A percentile compares a stretch with the other conserved stretches of the same genome.
Evolutionary conservation across 164 flowering plant genomes (phyloP).

Genomic region (Brasenia schreberi): DNA sequence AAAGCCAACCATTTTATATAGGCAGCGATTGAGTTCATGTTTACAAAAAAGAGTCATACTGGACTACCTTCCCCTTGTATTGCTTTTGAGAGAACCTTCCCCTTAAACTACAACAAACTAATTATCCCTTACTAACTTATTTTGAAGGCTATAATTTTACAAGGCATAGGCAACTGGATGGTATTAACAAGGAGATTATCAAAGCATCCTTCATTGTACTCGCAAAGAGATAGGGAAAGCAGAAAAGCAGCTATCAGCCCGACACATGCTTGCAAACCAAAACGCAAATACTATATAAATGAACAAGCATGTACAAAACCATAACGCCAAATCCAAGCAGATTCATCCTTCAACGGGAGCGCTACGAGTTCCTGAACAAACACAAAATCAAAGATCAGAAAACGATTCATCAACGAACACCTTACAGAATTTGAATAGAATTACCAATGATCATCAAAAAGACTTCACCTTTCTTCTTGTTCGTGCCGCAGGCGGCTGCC

Average conservation of each 20-base stretch:
- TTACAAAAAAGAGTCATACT: no score
- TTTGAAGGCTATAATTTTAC: not conserved
- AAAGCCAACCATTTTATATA: not conserved
- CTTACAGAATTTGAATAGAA: not conserved
- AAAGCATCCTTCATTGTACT: not conserved
- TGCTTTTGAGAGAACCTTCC: not conserved
- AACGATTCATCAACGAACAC: not conserved
- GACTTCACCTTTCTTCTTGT: conserved; percentile 41
- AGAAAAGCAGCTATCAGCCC: not conserved
- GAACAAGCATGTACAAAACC: not conserved
- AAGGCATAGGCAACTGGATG: not conserved
- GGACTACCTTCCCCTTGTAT: no score
- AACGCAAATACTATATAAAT: not conserved
- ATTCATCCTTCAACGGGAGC: not conserved
- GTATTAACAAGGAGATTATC: not conserved
- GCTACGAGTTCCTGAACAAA: not conserved
- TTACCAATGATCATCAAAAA: not conserved
- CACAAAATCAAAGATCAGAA: not conserved
- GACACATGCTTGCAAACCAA: not conserved
- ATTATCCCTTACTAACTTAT: not conserved
- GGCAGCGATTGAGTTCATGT: no score
- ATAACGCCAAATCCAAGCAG: not conserved
- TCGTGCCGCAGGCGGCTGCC: conserved; percentile 18
- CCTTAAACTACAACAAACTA: not conserved
- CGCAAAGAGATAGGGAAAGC: not conserved